Evolutionary conservation across 164 flowering plant genomes (phyloP), one percentile per base, ranked within the genome.

Genomic region (Piper longum): DNA sequence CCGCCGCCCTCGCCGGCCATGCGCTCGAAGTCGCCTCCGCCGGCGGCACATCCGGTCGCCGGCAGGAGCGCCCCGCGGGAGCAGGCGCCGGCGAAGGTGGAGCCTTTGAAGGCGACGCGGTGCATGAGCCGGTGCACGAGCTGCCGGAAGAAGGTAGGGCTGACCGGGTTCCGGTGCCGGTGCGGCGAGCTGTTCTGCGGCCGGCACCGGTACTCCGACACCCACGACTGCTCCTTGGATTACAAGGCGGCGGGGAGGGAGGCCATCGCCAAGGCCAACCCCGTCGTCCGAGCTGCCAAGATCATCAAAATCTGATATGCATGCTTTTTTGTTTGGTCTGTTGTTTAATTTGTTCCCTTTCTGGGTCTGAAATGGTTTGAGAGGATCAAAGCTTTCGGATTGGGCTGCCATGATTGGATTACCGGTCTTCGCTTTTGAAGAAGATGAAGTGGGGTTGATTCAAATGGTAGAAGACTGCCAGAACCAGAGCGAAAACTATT

Each of bases 91-190:
- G 54, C 56, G 17, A 41, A 19, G 43, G 43, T 4, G 54, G 43
- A 56, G 43, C 59, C 14, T 4, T n/a, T 8, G 13, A 39, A 3
- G 51, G 5, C 43, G 56, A 48, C 3, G 13, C 60, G 26, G 4
- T 48, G 26, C 5, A 26, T 54, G 7, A 17, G 17, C 54, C 71
- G 86, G 64, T 84, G 89, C 68, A 71, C 83, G 4, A 84, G 85
- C 4, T 84, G 89, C 71, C 55, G 72, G 68, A 71, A 73, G 56
- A 79, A 69, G 77, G 89, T 84, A 6, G 89, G 89, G 3, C 73
- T 84, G 80, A 84, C 89, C 67, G 89, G 89, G 16, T 78, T 84
- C 74, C 66, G 82, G 18, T 84, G 89, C 67, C 74, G 89, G 7
- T 84, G 89, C 60, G 89, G 89, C 1, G 83, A 81, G 36, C 76